These are phyloP conservation scores for Phanerochaete sordida DNA, from an alignment of 768 basidiomycete genomes.

Conservation along the genomic window DNA sequence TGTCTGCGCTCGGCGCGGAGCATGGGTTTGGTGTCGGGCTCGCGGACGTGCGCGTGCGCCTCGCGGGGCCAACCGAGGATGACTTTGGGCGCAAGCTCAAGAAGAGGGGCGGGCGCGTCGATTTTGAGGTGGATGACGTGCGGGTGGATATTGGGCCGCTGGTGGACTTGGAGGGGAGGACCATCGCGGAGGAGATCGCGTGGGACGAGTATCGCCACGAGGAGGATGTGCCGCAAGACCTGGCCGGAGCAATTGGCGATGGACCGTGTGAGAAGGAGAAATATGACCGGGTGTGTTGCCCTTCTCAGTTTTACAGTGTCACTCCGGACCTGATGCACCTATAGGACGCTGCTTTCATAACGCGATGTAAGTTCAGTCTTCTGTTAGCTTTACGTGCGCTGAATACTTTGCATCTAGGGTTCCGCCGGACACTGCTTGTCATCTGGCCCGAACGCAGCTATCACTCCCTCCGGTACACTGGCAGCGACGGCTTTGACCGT, in stretches of 20 bases:
- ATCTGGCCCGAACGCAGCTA: constrained; percentile 18
- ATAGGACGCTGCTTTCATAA: constrained; percentile 18
- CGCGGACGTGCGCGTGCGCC: constrained; percentile 29
- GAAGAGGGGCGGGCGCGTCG: constrained; percentile 55
- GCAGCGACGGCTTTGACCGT: not conserved
- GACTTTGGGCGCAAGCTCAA: constrained; percentile 28
- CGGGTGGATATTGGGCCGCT: too few species aligned
- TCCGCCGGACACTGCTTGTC: constrained; percentile 23
- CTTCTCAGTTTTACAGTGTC: not conserved
- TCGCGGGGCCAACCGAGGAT: constrained; percentile 18
- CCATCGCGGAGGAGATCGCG: too few species aligned
- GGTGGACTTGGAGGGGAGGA: constrained; percentile 10
- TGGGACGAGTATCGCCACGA: too few species aligned
- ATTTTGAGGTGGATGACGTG: constrained; percentile 24
- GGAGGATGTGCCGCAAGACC: constrained; percentile 17
- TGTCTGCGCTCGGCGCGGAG: constrained; percentile 31
- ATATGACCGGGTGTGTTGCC: constrained; percentile 27
- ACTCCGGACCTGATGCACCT: not conserved
- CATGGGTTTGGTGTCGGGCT: constrained; percentile 34
- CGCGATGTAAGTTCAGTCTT: constrained; percentile 17
- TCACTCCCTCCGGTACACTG: constrained; percentile 4
- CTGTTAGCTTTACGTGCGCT: not conserved
- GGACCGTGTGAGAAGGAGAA: constrained; percentile 21
- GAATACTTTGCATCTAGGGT: constrained; percentile 10
- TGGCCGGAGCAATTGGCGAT: constrained; percentile 12